A percentile compares a stretch with the other conserved stretches of the same genome.
These are phyloP conservation scores for Brachypodium distachyon DNA, from an alignment of 202 grass and related monocot species.

Conservation along the genomic window DNA sequence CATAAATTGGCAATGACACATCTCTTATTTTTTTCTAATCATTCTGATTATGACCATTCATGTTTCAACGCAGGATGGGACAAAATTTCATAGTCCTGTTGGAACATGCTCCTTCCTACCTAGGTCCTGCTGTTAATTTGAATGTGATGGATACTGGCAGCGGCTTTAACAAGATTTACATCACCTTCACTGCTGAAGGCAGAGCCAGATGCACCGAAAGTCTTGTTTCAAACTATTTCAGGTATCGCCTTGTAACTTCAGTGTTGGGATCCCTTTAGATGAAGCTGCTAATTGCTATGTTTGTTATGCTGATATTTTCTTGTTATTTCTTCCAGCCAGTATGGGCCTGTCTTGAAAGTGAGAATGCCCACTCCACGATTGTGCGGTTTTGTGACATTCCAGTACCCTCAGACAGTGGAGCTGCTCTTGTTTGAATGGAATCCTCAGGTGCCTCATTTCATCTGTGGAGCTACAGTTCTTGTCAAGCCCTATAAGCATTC, in stretches of 20 bases:
- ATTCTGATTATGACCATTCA: background rate
- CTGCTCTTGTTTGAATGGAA: constrained; percentile 37
- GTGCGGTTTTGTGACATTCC: constrained; percentile 80
- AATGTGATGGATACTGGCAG: background rate
- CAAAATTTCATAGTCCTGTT: constrained; percentile 22
- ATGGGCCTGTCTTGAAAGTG: constrained; percentile 42
- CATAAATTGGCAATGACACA: background rate
- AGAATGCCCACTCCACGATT: constrained; percentile 18
- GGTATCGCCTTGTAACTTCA: constrained; percentile 25
- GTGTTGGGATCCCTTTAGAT: background rate
- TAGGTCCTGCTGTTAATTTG: constrained; percentile 12
- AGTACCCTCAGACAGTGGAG: constrained; percentile 39
- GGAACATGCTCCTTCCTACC: constrained; percentile 28
- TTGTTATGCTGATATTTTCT: background rate
- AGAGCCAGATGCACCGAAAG: constrained; percentile 24
- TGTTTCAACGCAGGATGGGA: constrained; percentile 8
- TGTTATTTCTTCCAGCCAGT: constrained; percentile 31
- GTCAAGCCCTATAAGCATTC: constrained; percentile 27
- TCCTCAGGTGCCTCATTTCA: constrained; percentile 37
- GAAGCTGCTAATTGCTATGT: background rate
- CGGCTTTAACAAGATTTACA: constrained; percentile 48
- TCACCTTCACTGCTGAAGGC: constrained; percentile 44
- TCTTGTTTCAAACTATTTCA: constrained; percentile 49
- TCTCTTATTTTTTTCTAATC: background rate
- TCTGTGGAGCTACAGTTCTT: constrained; percentile 27